These are phyloP conservation scores for Medicago truncatula DNA, from an alignment of 306 rosid species.

Conservation along the genomic window DNA sequence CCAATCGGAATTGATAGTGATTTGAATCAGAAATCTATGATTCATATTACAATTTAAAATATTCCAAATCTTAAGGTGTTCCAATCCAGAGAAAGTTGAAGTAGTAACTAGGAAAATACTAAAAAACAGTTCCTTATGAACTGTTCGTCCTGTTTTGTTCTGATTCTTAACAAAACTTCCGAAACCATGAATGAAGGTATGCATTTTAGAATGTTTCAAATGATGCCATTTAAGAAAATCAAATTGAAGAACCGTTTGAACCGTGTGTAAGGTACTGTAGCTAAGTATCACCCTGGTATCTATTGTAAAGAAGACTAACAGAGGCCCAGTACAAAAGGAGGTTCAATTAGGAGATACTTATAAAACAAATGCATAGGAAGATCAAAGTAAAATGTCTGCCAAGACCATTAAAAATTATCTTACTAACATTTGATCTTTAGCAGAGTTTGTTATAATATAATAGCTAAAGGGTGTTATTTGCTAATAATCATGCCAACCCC, in stretches of 20 bases:
- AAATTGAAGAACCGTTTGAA: too few relatives aligned
- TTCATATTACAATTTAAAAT: not conserved
- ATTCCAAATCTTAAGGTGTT: not conserved
- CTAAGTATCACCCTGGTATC: not conserved
- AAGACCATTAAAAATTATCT: not conserved
- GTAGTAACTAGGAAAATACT: not conserved
- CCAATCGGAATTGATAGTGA: not conserved
- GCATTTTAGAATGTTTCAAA: too few relatives aligned
- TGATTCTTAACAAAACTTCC: too few relatives aligned
- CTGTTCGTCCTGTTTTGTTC: too few relatives aligned
- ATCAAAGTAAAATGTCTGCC: not conserved
- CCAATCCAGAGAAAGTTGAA: not conserved
- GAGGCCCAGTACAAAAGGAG: not conserved
- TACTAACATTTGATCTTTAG: not conserved
- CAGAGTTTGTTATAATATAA: too few relatives aligned
- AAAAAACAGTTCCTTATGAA: too few relatives aligned
- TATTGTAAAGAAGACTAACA: not conserved
- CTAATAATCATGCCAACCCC: not conserved
- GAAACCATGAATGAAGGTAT: too few relatives aligned
- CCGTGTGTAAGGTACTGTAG: too few relatives aligned
- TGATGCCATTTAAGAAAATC: too few relatives aligned
- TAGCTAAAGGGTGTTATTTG: not conserved
- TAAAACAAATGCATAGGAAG: not conserved
- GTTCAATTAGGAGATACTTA: not conserved
- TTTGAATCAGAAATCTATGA: slow-evolving; percentile 11